phyloP scores from a whole-genome alignment of 495 filamentous ascomycete genomes.

The Xylaria nigripes region DNA sequence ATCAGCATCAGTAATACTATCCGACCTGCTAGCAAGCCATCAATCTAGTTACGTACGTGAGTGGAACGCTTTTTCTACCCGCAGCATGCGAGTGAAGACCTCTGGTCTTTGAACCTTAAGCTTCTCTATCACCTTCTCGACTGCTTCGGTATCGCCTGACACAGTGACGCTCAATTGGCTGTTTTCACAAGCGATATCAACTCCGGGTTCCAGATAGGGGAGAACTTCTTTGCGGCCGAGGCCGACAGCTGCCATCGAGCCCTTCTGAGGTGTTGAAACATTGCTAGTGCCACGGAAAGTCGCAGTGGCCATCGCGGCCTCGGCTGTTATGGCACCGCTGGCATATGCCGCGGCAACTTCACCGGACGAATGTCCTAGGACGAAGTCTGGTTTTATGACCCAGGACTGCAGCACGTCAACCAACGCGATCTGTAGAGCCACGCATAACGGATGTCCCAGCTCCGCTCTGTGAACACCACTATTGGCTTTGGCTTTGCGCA shows the following conservation, averaged over 20 bases:
- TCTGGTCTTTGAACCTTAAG: conserved; percentile 15
- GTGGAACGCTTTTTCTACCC: conserved; percentile 41
- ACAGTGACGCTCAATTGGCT: conserved; percentile 32
- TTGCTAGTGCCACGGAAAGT: conserved; percentile 26
- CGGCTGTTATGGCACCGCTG: conserved; percentile 20
- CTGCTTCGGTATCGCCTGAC: conserved; percentile 23
- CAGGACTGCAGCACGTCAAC: conserved; percentile 41
- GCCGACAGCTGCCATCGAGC: conserved; percentile 36
- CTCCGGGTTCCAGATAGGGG: conserved; percentile 15
- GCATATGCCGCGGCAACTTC: conserved; percentile 39
- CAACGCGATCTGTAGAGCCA: conserved; percentile 40
- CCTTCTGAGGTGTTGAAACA: conserved; percentile 11
- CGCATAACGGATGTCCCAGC: conserved; percentile 36
- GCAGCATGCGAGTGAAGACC: conserved; percentile 17
- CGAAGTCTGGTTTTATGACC: conserved; percentile 34
- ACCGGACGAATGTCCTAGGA: conserved; percentile 35
- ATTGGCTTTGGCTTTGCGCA: conserved; percentile 7
- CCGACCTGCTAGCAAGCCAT: neutral
- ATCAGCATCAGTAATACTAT: neutral
- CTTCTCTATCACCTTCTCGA: conserved; percentile 12
- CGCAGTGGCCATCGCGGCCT: conserved; percentile 23
- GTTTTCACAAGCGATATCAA: conserved; percentile 36
- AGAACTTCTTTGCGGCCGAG: conserved; percentile 20
- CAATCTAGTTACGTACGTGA: conserved; percentile 15
- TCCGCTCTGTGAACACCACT: conserved; percentile 23